Conservation (phyloP, 2,329 filamentous ascomycete genomes). For the Cercospora brassicicola region DNA sequence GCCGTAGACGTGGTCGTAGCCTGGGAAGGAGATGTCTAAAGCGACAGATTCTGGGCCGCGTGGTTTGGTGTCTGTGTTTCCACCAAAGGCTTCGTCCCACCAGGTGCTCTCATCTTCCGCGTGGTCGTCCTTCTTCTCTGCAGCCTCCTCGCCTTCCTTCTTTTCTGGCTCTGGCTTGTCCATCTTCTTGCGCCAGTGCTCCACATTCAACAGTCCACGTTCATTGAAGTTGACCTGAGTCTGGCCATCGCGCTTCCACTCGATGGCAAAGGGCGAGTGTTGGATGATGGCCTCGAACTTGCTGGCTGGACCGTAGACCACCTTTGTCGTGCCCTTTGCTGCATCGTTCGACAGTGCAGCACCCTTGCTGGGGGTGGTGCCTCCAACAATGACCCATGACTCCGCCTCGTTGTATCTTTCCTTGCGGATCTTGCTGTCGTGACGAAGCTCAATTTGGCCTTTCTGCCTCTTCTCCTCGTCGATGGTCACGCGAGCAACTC, state of each 20-base stretch:
- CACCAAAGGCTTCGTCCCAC: slow-evolving; percentile 97
- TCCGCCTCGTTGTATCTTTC: slow-evolving; percentile 92
- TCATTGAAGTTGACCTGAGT: slow-evolving; percentile 87
- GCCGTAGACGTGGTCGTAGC: slow-evolving; percentile 89
- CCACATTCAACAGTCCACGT: slow-evolving; percentile 84
- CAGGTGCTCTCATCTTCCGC: slow-evolving; percentile 80
- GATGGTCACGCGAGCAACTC: slow-evolving; percentile 79
- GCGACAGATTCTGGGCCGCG: slow-evolving; percentile 88
- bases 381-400: slow-evolving; percentile 82
- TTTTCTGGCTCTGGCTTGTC: slow-evolving; percentile 63
- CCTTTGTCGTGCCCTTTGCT: slow-evolving; percentile 65
- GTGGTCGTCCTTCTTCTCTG: slow-evolving; percentile 33
- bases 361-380: slow-evolving; percentile 68
- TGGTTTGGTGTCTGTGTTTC: slow-evolving; percentile 94
- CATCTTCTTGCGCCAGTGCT: slow-evolving; percentile 90
- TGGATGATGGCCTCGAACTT: slow-evolving; percentile 80
- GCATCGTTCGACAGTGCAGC: slow-evolving; percentile 68
- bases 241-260: slow-evolving; percentile 80
- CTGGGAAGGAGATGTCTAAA: slow-evolving; percentile 87
- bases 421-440: slow-evolving; percentile 80
- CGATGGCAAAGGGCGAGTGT: slow-evolving; percentile 78
- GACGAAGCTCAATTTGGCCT: slow-evolving; percentile 82
- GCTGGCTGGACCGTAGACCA: slow-evolving; percentile 75
- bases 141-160: slow-evolving; percentile 52
- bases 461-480: slow-evolving; percentile 90